Base-by-base conservation (phyloP, 306 rosid species). In the Prunus kanzakura region DNA sequence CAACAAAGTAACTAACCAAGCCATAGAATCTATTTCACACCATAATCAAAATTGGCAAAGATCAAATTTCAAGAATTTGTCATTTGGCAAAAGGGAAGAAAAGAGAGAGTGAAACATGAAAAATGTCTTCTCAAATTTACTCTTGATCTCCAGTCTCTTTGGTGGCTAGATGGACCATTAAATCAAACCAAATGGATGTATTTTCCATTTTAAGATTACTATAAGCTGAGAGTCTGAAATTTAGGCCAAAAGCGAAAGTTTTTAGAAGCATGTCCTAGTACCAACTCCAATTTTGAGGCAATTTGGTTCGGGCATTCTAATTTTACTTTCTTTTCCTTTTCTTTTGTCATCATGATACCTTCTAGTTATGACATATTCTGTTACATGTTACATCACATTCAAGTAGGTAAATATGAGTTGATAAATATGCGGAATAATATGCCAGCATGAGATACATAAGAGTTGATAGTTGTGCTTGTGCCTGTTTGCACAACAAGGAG, bases 1-100 rank as follows among this genome's bases (percentile, higher is more conserved):
- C 46, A 47, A 14, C 62, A 45, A 56, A 55, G 67, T 69, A 69
- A 75, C 57, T 19, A 68, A 73, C 63, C 69, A 70, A 49, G 64
- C 51, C 41, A 64, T 19, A 61, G 74, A 70, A 81, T 57, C 23
- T 25, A 57, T 11, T 23, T 20, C 18, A 11, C 50, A 49, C 41
- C 35, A 55, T 29, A 64, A 65, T 19, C 70, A 25, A 4, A 72
- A 56, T 3, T 23, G 22, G 45, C 10, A 25, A 72, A 32, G 47
- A 43, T 20, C 47, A 27, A 35, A 19, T 20, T 51, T 68, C 15
- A 57, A 25, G 49, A 62, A 8, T 1, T 66, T 65, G 60, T 54
- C 67, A 61, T 41, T 66, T 51, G 72, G 71, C 32, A 18, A 67
- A 16, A 54, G 73, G 41, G 41, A 38, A 54, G 19, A 77, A 41